These are phyloP conservation scores for Herpetospermum pedunculosum DNA, from an alignment of 306 rosid species.

Conservation along the genomic window DNA sequence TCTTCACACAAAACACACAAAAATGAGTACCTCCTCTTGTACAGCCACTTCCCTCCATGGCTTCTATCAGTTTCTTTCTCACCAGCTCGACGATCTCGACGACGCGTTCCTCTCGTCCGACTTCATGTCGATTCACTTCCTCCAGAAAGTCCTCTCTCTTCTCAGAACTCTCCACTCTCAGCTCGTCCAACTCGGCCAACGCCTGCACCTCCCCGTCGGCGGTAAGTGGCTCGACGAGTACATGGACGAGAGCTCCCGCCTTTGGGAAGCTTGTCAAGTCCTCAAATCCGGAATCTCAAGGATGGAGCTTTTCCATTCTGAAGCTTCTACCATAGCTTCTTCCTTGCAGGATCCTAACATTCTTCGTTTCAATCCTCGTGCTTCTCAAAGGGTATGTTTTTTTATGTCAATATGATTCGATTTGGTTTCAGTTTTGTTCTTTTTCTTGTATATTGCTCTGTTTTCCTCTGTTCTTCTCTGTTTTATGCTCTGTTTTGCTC, in stretches of 20 bases:
- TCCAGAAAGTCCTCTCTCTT: conserved; percentile 45
- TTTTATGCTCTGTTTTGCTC: background rate
- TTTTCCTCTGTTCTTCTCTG: background rate
- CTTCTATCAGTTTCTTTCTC: conserved; percentile 56
- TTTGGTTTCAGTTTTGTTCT: background rate
- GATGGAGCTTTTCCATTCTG: conserved; percentile 32
- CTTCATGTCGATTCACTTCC: conserved; percentile 74
- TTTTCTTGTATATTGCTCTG: background rate
- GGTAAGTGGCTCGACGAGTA: conserved; percentile 90
- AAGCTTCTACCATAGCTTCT: conserved; percentile 32
- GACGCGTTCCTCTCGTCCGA: conserved; percentile 29
- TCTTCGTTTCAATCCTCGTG: conserved; percentile 38
- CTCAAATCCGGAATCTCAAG: conserved; percentile 60
- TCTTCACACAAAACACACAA: background rate
- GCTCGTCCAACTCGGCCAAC: conserved; percentile 45
- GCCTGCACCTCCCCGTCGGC: conserved; percentile 60
- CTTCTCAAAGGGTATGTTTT: conserved; percentile 43
- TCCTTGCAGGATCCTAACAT: conserved; percentile 33
- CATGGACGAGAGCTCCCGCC: conserved; percentile 82
- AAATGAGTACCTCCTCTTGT: conserved; percentile 28
- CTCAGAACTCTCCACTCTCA: conserved; percentile 68
- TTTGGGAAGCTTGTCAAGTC: conserved; percentile 69
- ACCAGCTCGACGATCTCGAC: conserved; percentile 50
- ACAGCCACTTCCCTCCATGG: conserved; percentile 63
- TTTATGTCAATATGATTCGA: background rate